Percentiles rank a stretch among this genome's conserved stretches.
These are phyloP conservation scores for Linum tenue DNA, from an alignment of 345 rosid species.

Conservation along the genomic window DNA sequence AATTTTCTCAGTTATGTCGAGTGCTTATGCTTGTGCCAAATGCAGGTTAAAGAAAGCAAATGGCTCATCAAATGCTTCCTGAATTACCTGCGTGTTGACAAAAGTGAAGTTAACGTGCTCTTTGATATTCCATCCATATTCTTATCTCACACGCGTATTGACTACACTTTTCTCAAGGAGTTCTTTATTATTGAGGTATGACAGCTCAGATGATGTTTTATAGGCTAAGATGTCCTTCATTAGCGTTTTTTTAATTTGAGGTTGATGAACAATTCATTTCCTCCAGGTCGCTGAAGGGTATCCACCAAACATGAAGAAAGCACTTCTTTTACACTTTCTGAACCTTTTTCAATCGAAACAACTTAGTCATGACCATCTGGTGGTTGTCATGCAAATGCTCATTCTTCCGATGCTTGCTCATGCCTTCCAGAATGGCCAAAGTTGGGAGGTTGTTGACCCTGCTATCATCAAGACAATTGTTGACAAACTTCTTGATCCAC, in stretches of 20 bases:
- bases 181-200: conserved; percentile 94
- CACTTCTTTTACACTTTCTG: conserved; percentile 78
- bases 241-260: background rate
- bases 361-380: conserved; percentile 88
- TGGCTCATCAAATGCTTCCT: conserved; percentile 98
- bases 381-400: conserved; percentile 97
- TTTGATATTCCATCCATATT: conserved; percentile 90
- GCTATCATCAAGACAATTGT: conserved; percentile 79
- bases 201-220: background rate
- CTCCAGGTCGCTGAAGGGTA: conserved; percentile 94
- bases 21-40: conserved; percentile 4
- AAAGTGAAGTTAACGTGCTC: conserved; percentile 75
- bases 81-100: conserved; percentile 78
- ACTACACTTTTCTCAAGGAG: conserved; percentile 95
- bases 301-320: conserved; percentile 68
- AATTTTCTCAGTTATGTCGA: background rate
- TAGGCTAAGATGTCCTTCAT: background rate
- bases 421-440: conserved; percentile 82
- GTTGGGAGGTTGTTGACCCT: conserved; percentile 93
- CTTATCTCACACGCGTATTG: conserved; percentile 87
- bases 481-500: conserved; percentile 99
- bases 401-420: conserved; percentile 98
- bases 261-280: conserved; percentile 4
- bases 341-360: conserved; percentile 88
- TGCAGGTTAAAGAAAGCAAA: conserved; percentile 98